Conservation (phyloP, 768 basidiomycete species). For the Psilocybe sp. region DNA sequence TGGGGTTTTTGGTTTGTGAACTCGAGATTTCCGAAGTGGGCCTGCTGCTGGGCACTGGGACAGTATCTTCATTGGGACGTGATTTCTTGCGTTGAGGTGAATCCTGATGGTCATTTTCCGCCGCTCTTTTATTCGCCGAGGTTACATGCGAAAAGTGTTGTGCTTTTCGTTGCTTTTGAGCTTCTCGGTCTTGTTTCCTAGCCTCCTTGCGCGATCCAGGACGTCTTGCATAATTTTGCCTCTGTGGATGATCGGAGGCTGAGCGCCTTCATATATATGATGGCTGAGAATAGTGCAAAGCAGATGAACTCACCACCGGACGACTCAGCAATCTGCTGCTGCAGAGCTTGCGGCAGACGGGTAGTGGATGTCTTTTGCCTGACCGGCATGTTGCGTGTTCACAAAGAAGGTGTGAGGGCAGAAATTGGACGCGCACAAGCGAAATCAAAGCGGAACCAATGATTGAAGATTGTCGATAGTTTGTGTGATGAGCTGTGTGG, state of each 20-base stretch:
- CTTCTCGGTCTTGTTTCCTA: constrained; percentile 59
- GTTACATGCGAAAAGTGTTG: constrained; percentile 44
- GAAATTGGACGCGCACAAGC: not conserved
- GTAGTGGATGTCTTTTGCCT: constrained; percentile 37
- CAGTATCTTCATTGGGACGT: constrained; percentile 18
- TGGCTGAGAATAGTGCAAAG: not conserved
- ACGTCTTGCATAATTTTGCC: constrained; percentile 3
- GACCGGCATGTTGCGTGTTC: constrained; percentile 14
- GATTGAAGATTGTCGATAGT: too few species aligned
- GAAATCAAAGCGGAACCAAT: too few species aligned
- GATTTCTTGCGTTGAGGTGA: constrained; percentile 51
- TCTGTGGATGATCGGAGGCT: constrained; percentile 11
- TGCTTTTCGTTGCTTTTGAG: constrained; percentile 62
- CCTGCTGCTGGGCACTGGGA: constrained; percentile 3
- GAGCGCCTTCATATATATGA: constrained; percentile 6
- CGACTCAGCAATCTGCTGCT: constrained; percentile 16
- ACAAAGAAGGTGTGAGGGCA: not conserved
- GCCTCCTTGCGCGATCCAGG: constrained; percentile 43
- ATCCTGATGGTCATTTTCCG: constrained; percentile 42
- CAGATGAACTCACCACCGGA: constrained; percentile 5
- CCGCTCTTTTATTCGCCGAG: constrained; percentile 30
- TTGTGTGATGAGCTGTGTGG: not conserved
- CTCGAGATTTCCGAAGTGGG: not conserved
- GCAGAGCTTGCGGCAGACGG: constrained; percentile 21
- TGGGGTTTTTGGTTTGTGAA: not conserved